Evolutionary conservation across 805 yeast species (phyloP).

Genomic region (Blastobotrys terrestris): DNA sequence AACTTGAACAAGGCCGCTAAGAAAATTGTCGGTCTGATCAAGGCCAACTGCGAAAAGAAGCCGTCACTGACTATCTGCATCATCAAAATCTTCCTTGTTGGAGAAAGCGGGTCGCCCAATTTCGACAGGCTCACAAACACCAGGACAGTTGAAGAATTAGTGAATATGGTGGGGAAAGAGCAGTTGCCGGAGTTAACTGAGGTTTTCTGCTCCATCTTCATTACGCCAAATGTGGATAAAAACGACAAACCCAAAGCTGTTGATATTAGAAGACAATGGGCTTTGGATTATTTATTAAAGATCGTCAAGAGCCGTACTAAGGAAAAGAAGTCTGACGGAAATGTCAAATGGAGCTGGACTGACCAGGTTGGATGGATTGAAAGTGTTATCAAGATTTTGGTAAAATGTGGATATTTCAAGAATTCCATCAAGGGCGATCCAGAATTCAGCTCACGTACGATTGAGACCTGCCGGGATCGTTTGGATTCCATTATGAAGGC

Average conservation of each 20-base stretch:
- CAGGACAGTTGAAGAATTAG: conserved; percentile 49
- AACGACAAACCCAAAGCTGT: conserved; percentile 17
- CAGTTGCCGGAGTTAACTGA: conserved; percentile 22
- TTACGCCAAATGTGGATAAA: conserved; percentile 16
- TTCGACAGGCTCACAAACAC: conserved; percentile 76
- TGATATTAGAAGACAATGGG: conserved; percentile 46
- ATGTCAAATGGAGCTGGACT: conserved; percentile 2
- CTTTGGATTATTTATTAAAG: conserved; percentile 50
- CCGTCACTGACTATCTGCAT: conserved; percentile 31
- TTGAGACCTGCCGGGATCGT: conserved; percentile 34
- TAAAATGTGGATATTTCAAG: conserved; percentile 39
- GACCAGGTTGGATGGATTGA: conserved; percentile 27
- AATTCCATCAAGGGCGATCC: conserved; percentile 9
- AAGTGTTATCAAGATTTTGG: conserved; percentile 35
- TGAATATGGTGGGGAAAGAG: conserved; percentile 20
- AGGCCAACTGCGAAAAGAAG: conserved; percentile 34
- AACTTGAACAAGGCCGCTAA: conserved; percentile 62
- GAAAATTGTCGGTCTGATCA: conserved; percentile 40
- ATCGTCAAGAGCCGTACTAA: conserved; percentile 39
- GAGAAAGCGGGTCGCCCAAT: conserved; percentile 42
- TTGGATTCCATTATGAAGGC: conserved; percentile 63
- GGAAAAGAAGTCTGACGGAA: conserved; percentile 17
- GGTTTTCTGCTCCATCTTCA: conserved; percentile 15
- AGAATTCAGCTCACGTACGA: conserved; percentile 18
- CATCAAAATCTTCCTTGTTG: conserved; percentile 34